Base-by-base conservation (phyloP, 1,284 basidiomycete genomes). In the Stygiomarasmius scandens region DNA sequence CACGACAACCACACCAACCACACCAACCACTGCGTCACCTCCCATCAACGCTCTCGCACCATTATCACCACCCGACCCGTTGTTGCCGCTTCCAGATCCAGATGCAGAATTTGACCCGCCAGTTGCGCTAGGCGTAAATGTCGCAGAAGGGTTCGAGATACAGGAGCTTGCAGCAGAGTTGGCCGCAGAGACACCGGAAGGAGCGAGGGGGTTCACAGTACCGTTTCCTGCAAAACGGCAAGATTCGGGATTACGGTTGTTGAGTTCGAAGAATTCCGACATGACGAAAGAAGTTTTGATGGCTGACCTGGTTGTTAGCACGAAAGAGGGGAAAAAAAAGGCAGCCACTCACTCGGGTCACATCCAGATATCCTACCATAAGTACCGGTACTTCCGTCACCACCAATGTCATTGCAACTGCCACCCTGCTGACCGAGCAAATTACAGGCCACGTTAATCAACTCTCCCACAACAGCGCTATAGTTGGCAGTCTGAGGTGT, bases 211-310 rank as follows among this genome's bases (percentile, higher is more conserved):
- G 67, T 90, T 90, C 63, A 92, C 74, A 8, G 91, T 93, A 3
- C 87, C 95, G 69, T 97, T 96, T 16, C 93, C 93, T 50, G 71
- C 72, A 71, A 96, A 96, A 76, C 78, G 80, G 74, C 91, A 93
- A 6, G 90, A 79, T 52, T 83, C 74, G 10, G 74, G 69, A 55
- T 86, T 76, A 62, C 82, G 81, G 69, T 81, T 81, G 56, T 82
- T 84, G 43, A 77, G 69, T 68, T 92, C 85, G 69, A 90, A 96
- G 74, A 84, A 95, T 60, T 87, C 77, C 67, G 83, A 90, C 84
- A 96, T 92, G 56, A 89, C 87, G 72, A 87, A 96, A 36, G 90
- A 92, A 49, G 94, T 76, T 77, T 93, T 89, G 71, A 88, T 81
- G 34, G 82, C 90, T 85, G 61, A 19, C 61, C 29, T 60, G 69